Percentiles rank a stretch among this genome's conserved stretches.
Evolutionary conservation across 495 filamentous ascomycete species (phyloP).

Genomic region (Tuber indicum): DNA sequence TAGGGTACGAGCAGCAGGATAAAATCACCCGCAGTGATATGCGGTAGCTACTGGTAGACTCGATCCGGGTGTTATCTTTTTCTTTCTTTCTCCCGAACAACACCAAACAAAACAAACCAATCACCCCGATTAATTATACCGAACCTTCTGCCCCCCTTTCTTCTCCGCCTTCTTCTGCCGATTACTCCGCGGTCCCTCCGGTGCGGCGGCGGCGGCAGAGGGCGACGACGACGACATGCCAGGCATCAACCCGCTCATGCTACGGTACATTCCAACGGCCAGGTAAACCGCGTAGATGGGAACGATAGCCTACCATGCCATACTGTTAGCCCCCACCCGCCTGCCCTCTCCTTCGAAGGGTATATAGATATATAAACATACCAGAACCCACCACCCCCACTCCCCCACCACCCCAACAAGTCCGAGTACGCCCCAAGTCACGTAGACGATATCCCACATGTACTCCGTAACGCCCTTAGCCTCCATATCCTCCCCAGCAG

Average conservation of each 20-base stretch:
- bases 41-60: neutral
- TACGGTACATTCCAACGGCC: slow-evolving; percentile 49
- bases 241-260: slow-evolving; percentile 48
- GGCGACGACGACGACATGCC: slow-evolving; percentile 28
- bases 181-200: slow-evolving; percentile 47
- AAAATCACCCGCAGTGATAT: too few species aligned
- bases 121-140: slow-evolving; percentile 14
- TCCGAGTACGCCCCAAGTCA: slow-evolving; percentile 67
- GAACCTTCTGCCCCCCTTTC: slow-evolving; percentile 47
- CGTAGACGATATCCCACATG: slow-evolving; percentile 94
- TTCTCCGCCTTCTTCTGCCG: slow-evolving; percentile 60
- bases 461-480: slow-evolving; percentile 89
- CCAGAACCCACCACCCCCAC: slow-evolving; percentile 69
- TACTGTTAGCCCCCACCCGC: neutral
- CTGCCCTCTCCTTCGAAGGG: neutral
- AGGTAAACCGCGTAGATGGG: slow-evolving; percentile 53
- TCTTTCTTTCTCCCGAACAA: neutral
- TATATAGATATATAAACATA: slow-evolving; percentile 10
- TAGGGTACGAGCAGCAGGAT: neutral
- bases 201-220: slow-evolving; percentile 11
- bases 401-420: slow-evolving; percentile 64
- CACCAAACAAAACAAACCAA: neutral
- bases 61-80: neutral
- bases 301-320: slow-evolving; percentile 48
- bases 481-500: slow-evolving; percentile 78